Percentiles rank a stretch among this genome's conserved stretches.
Conservation (phyloP, 208 protist genomes). For the Wallacemonas sp. region DNA sequence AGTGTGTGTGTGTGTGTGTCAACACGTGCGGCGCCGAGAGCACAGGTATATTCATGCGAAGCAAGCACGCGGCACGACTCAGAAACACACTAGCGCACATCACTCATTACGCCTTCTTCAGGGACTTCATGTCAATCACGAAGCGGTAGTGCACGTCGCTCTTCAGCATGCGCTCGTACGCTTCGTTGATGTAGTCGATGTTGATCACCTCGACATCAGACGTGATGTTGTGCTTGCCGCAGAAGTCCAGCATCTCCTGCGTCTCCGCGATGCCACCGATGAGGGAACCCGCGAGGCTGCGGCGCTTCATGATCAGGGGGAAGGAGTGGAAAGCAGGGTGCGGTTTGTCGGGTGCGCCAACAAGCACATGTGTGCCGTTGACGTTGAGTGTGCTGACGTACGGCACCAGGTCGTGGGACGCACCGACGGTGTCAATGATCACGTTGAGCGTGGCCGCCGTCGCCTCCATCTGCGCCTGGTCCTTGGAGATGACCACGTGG, state of each 20-base stretch:
- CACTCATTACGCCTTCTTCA: slow-evolving; percentile 29
- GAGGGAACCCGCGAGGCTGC: slow-evolving; percentile 39
- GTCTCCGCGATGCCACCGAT: slow-evolving; percentile 76
- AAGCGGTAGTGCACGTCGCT: slow-evolving; percentile 73
- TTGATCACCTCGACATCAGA: slow-evolving; percentile 61
- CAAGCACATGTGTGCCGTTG: slow-evolving; percentile 55
- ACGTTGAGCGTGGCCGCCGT: slow-evolving; percentile 45
- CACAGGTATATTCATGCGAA: neutral
- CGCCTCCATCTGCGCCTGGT: slow-evolving; percentile 51
- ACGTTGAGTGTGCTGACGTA: slow-evolving; percentile 48
- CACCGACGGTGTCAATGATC: slow-evolving; percentile 72
- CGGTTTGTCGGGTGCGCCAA: slow-evolving; percentile 49
- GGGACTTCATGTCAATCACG: slow-evolving; percentile 66
- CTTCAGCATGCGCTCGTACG: slow-evolving; percentile 61
- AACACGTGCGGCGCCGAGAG: neutral
- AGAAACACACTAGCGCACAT: neutral
- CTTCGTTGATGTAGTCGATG: slow-evolving; percentile 67
- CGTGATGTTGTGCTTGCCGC: slow-evolving; percentile 59
- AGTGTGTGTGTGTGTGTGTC: neutral
- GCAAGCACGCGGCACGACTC: no score
- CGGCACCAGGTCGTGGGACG: slow-evolving; percentile 42
- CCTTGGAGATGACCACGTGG: slow-evolving; percentile 59
- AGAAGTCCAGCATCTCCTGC: slow-evolving; percentile 88
- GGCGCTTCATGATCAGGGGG: slow-evolving; percentile 27
- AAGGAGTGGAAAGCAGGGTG: slow-evolving; percentile 38